Evolutionary conservation across 2,329 filamentous ascomycete genomes (phyloP).

Genomic region (Colletotrichum sp.): DNA sequence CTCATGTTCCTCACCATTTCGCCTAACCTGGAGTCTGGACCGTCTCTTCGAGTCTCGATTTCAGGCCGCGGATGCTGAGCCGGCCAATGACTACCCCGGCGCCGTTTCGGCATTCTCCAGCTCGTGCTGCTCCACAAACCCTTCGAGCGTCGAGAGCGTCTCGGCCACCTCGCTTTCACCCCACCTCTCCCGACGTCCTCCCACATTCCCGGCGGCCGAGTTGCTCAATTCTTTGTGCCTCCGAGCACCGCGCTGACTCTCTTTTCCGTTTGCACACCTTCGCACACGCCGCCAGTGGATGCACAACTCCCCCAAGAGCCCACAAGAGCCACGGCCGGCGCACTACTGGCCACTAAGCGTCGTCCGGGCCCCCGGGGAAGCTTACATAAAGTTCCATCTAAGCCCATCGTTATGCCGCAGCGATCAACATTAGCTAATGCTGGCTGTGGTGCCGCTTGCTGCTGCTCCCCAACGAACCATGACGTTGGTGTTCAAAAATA

Average conservation of each 20-base stretch:
- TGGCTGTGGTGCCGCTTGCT: not conserved
- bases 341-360: not conserved
- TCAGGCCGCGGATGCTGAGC: not conserved
- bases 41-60: not conserved
- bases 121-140: not conserved
- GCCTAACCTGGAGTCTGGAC: slow-evolving; percentile 2
- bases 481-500: slow-evolving; percentile 19
- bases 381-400: slow-evolving; percentile 7
- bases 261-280: not conserved
- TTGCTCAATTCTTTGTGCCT: not conserved
- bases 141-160: not conserved
- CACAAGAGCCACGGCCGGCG: not conserved
- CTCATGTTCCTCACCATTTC: slow-evolving; percentile 8
- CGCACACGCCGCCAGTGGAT: not conserved
- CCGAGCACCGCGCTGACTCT: not conserved
- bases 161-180: not conserved
- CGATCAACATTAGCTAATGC: slow-evolving; percentile 4
- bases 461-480: not conserved
- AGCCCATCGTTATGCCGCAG: not conserved
- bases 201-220: slow-evolving; percentile 3
- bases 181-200: slow-evolving; percentile 9
- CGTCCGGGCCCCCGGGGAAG: not conserved
- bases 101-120: slow-evolving; percentile 7
- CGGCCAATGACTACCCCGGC: not conserved
- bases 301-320: not conserved